A percentile compares a stretch with the other conserved stretches of the same genome.
These are phyloP conservation scores for Fereydounia khargensis DNA, from an alignment of 1,284 basidiomycete species.

Conservation along the genomic window DNA sequence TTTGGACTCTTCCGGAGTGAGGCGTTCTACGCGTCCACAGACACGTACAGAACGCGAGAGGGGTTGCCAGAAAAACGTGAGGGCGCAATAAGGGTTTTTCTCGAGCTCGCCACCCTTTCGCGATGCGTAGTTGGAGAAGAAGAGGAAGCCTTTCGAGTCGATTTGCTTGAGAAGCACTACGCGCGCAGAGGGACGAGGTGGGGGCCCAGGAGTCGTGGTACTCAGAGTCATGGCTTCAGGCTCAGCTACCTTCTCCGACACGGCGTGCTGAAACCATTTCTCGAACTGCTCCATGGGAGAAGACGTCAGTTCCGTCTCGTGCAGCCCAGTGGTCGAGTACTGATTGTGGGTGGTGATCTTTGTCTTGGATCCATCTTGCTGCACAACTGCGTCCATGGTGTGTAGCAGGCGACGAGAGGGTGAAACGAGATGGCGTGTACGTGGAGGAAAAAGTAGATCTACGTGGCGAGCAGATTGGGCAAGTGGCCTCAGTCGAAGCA, in stretches of 20 bases:
- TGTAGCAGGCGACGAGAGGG: too few species aligned
- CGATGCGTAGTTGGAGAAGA: constrained; percentile 93
- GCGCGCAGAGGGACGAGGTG: constrained; percentile 70
- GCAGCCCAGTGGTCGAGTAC: constrained; percentile 47
- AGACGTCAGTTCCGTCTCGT: constrained; percentile 19
- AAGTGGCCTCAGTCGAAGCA: too few species aligned
- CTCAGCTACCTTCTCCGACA: constrained; percentile 37
- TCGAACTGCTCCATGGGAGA: constrained; percentile 50
- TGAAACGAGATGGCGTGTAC: too few species aligned
- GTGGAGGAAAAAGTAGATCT: too few species aligned
- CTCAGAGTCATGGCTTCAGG: constrained; percentile 55
- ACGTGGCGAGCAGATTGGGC: too few species aligned
- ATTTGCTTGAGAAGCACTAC: constrained; percentile 86
- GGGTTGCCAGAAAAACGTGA: constrained; percentile 90
- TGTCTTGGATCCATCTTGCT: constrained; percentile 9
- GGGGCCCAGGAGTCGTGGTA: constrained; percentile 26
- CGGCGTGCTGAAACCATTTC: constrained; percentile 46
- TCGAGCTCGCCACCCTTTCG: constrained; percentile 81
- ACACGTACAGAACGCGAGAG: constrained; percentile 78
- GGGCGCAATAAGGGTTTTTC: constrained; percentile 68
- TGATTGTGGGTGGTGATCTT: constrained; percentile 49
- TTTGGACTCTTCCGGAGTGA: constrained; percentile 70
- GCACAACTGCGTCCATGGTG: too few species aligned
- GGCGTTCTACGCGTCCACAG: constrained; percentile 77
- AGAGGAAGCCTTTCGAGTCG: constrained; percentile 71